Evolutionary conservation across 2,329 filamentous ascomycete species (phyloP), one percentile per base, ranked within the genome.

Genomic region (Curvularia sp.): DNA sequence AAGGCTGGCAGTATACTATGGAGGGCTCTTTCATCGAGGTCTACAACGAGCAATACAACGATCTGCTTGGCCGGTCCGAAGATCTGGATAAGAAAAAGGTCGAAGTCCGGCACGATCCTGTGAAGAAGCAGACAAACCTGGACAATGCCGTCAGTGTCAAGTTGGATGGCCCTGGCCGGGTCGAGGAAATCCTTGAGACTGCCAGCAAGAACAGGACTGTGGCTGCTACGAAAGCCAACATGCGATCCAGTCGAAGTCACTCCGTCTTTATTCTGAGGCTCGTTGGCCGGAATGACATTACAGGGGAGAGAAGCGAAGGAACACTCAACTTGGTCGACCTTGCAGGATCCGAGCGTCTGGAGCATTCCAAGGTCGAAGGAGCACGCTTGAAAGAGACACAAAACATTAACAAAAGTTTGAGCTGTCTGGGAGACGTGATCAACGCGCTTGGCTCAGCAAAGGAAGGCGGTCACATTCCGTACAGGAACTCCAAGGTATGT

Each of bases 31-130:
- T 99, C 72, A 88, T 98, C 13, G 95, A 99, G 74, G 95, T 99
- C 5, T 99, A 99, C 85, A 98, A 99, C 63, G 95, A 99, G 75
- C 95, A 96, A 61, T 84, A 99, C 63, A 93, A 97, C 74, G 95
- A 99, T 75, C 80, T 99, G 13, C 85, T 99, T 3, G 88, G 89
- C 12, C 86, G 84, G 54, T 86, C 89, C 0, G 88, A 89, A 54
- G 84, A 89, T 20, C 84, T 92, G 50, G 87, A 89, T 62, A 92
- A 89, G 79, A 92, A 90, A 79, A 96, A 92, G 79, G 89, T 94
- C 49, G 92, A 96, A 69, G 94, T 97, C 57, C 87, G 91, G 1
- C 95, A 98, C 66, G 94, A 98, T 70, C 86, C 92, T 42, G 80
- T 83, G 35, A 91, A 89, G 67, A 92, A 91, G 79, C 90, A 92